phyloP scores from a whole-genome alignment of 192 early-diverging fungal genomes.

The Backusella tarrabulga region DNA sequence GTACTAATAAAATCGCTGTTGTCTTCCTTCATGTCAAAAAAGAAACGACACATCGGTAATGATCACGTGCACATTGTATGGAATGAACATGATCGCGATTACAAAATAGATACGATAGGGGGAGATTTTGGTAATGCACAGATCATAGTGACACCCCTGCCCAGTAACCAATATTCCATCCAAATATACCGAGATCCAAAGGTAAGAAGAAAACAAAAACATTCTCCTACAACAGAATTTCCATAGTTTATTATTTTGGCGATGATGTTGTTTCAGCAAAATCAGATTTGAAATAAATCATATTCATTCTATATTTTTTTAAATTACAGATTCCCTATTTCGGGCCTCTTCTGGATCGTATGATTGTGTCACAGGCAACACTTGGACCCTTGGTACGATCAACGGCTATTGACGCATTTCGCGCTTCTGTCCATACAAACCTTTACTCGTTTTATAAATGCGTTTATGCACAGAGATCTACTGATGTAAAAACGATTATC shows the following conservation, averaged over 20 bases:
- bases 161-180: constrained; percentile 58
- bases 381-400: constrained; percentile 78
- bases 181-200: constrained; percentile 61
- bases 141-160: constrained; percentile 84
- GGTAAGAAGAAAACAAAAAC: constrained; percentile 12
- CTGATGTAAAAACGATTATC: constrained; percentile 56
- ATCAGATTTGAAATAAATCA: neutral
- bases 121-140: constrained; percentile 98
- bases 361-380: constrained; percentile 71
- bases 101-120: constrained; percentile 87
- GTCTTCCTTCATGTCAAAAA: too few relatives aligned
- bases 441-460: constrained; percentile 47
- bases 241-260: neutral
- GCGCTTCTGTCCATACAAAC: constrained; percentile 38
- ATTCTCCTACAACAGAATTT: neutral
- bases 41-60: constrained; percentile 99
- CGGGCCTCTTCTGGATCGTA: constrained; percentile 82
- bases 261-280: neutral
- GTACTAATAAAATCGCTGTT: neutral
- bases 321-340: constrained; percentile 64
- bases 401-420: constrained; percentile 78
- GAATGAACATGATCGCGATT: constrained; percentile 92
- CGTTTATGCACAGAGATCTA: constrained; percentile 56
- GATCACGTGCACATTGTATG: constrained; percentile 98
- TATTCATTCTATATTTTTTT: neutral